A percentile compares a stretch with the other conserved stretches of the same genome.
These are phyloP conservation scores for Babesia bigemina DNA, from an alignment of 169 alveolate species.

Conservation along the genomic window DNA sequence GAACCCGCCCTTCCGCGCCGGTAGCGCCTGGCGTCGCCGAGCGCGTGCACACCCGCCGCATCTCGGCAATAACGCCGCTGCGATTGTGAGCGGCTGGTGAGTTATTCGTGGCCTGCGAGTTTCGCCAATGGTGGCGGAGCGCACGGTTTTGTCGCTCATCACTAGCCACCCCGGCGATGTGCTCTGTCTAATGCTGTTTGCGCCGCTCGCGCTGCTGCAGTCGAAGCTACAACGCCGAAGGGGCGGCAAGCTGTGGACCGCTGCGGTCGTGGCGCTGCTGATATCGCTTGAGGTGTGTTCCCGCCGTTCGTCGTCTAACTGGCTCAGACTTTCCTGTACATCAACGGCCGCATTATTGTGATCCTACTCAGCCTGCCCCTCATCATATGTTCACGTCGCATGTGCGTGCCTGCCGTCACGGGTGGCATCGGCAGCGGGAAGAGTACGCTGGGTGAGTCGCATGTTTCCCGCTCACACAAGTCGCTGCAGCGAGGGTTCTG, in stretches of 20 bases:
- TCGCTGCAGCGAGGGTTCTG: slow-evolving; percentile 9
- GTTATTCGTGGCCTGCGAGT: not conserved
- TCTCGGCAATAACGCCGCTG: slow-evolving; percentile 17
- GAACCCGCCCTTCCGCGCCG: not conserved
- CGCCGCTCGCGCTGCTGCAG: slow-evolving; percentile 15
- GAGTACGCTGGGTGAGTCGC: slow-evolving; percentile 74
- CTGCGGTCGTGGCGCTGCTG: not conserved
- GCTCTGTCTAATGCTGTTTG: slow-evolving; percentile 20
- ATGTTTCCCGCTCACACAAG: not conserved
- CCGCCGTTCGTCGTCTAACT: not conserved
- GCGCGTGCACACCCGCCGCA: not conserved
- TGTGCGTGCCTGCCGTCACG: slow-evolving; percentile 77
- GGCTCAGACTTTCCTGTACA: slow-evolving; percentile 51
- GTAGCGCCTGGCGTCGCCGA: not conserved
- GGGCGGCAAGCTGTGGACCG: not conserved
- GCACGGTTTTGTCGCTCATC: slow-evolving; percentile 33
- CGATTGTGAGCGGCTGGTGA: not conserved
- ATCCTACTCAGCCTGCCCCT: slow-evolving; percentile 61
- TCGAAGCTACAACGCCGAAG: slow-evolving; percentile 4
- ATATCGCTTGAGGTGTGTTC: slow-evolving; percentile 10
- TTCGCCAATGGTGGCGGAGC: slow-evolving; percentile 29
- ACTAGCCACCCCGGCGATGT: slow-evolving; percentile 29
- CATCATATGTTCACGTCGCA: slow-evolving; percentile 61
- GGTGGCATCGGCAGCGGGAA: slow-evolving; percentile 82
- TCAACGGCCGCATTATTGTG: slow-evolving; percentile 33